Evolutionary conservation across 306 rosid species (phyloP), one percentile per base, ranked within the genome.

Genomic region (Rosa chinensis): DNA sequence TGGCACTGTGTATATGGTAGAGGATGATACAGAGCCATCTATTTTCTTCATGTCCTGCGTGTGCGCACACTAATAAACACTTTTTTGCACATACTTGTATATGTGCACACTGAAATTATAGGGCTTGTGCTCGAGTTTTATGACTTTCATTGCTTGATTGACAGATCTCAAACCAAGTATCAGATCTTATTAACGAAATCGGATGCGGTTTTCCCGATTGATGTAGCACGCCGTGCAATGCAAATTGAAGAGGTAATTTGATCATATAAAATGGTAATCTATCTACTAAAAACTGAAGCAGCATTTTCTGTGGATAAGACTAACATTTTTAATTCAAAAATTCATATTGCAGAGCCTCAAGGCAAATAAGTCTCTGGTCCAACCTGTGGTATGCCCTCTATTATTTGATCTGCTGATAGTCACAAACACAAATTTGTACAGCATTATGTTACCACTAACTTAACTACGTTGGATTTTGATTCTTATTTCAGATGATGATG

Each of bases 111-210:
- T 61, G 68, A 72, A 64, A 25, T 43, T 50, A 49, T 9, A 52
- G 69, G 49, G 64, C 20, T 43, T 63, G 50, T 28, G 25, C 73
- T 76, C 25, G 35, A 68, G 67, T 73, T 79, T 82, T 7, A 64
- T 77, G 56, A 79, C 74, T 49, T 75, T 35, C 12, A 12, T 69
- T 77, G 73, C 83, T 23, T 78, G 74, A 77, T 79, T 78, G 79
- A 67, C 95, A 93, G 99, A 81, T 89, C 93, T 78, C 89, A 88
- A 82, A 95, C 99, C 66, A 93, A 91, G 73, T 95, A 93, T 82
- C 98, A 95, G 85, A 87, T 93, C 73, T 90, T 93, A 67, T 85
- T 95, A 81, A 95, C 99, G 0, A 93, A 93, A 92, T 88, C 98
- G 1, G 98, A 93, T 66, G 44, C 62, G 23, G 89, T 93, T 76